phyloP scores from a whole-genome alignment of 2,329 filamentous ascomycete genomes.

The Colletotrichum sp. region DNA sequence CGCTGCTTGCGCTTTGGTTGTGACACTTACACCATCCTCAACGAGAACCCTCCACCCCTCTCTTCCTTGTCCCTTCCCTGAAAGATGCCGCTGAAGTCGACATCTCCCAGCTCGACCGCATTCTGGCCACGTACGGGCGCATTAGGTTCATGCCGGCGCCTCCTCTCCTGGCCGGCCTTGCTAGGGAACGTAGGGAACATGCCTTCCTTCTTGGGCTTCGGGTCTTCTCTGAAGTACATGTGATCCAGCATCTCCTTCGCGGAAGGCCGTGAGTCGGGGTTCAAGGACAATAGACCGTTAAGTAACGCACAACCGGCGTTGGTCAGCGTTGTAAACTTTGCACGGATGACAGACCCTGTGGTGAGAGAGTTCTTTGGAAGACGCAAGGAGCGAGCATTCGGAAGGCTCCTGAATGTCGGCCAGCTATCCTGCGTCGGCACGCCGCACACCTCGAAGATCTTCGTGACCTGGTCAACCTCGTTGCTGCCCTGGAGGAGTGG shows the following conservation, averaged over 20 bases:
- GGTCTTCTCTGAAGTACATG: conserved; percentile 87
- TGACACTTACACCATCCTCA: conserved; percentile 60
- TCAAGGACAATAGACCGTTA: conserved; percentile 71
- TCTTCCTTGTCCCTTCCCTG: conserved; percentile 69
- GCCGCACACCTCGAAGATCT: conserved; percentile 89
- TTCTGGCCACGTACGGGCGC: conserved; percentile 81
- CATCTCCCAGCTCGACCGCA: conserved; percentile 56
- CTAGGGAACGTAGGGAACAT: conserved; percentile 98
- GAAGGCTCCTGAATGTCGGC: conserved; percentile 86
- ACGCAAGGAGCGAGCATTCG: conserved; percentile 82
- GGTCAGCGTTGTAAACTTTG: conserved; percentile 83
- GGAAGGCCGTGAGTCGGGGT: conserved; percentile 74
- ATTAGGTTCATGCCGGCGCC: conserved; percentile 75
- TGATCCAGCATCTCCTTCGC: conserved; percentile 79
- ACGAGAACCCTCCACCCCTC: conserved; percentile 67
- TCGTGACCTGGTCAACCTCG: conserved; percentile 87
- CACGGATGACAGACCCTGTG: conserved; percentile 65
- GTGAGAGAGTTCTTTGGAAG: conserved; percentile 58
- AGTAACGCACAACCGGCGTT: conserved; percentile 75
- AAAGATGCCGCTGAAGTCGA: conserved; percentile 76
- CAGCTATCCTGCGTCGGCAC: conserved; percentile 82
- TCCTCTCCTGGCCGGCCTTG: conserved; percentile 89
- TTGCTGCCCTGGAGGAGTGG: conserved; percentile 88
- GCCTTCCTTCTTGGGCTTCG: conserved; percentile 84
- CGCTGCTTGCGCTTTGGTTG: background rate